Conservation (phyloP, 2,329 filamentous ascomycete species). For the Pestalotiopsis sp. region DNA sequence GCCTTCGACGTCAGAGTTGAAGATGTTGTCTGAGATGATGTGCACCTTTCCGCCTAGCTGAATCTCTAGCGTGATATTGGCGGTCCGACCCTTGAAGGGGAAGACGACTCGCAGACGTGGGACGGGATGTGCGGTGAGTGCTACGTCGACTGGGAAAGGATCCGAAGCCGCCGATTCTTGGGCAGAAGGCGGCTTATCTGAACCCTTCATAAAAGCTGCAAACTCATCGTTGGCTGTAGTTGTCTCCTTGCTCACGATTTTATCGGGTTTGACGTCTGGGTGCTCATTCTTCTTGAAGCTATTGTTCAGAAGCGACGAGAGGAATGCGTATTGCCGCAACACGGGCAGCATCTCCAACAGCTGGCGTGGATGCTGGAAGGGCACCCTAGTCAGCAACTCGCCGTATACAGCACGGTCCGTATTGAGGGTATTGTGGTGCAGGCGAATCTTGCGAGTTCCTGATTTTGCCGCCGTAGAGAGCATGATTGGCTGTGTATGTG, state of each 20-base stretch:
- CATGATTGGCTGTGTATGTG: slow-evolving; percentile 46
- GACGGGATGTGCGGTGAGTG: slow-evolving; percentile 49
- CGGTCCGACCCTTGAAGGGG: slow-evolving; percentile 48
- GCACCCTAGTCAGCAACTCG: slow-evolving; percentile 64
- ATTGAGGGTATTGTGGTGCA: slow-evolving; percentile 62
- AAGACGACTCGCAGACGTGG: slow-evolving; percentile 55
- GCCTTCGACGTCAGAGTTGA: slow-evolving; percentile 26
- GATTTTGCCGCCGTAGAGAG: slow-evolving; percentile 23
- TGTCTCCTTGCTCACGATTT: slow-evolving; percentile 19
- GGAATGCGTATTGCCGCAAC: slow-evolving; percentile 73
- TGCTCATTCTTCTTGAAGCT: slow-evolving; percentile 49
- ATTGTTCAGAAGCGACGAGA: slow-evolving; percentile 63
- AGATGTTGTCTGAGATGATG: slow-evolving; percentile 58
- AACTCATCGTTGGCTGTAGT: slow-evolving; percentile 23
- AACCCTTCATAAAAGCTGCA: slow-evolving; percentile 14
- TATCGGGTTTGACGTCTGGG: slow-evolving; percentile 16
- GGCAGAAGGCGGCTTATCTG: slow-evolving; percentile 9
- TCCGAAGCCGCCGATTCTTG: background rate
- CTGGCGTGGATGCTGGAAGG: slow-evolving; percentile 78
- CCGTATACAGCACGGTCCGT: slow-evolving; percentile 75
- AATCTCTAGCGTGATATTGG: slow-evolving; percentile 59
- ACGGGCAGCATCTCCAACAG: slow-evolving; percentile 72
- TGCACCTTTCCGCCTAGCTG: slow-evolving; percentile 59
- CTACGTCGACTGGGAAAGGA: slow-evolving; percentile 48
- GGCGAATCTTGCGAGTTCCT: background rate